Conservation (phyloP, 192 early-diverging fungal genomes). For the Kickxella alabastrina region DNA sequence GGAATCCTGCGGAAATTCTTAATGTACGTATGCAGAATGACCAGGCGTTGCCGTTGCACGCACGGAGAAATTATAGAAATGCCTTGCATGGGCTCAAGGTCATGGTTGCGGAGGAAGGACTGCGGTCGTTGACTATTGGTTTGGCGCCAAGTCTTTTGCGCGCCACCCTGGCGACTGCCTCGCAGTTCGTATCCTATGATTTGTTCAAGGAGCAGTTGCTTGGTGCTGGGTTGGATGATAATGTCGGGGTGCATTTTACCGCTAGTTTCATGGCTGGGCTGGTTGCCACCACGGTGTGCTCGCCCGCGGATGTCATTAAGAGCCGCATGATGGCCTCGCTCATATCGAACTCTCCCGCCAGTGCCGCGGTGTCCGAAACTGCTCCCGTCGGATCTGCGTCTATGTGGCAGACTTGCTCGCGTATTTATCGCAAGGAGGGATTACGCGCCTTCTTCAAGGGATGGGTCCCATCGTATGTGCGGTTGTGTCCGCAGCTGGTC, state of each 20-base stretch:
- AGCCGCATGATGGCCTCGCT: slow-evolving; percentile 71
- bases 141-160: slow-evolving; percentile 84
- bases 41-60: slow-evolving; percentile 56
- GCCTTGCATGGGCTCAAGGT: slow-evolving; percentile 62
- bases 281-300: slow-evolving; percentile 73
- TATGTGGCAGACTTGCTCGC: slow-evolving; percentile 20
- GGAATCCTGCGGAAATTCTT: slow-evolving; percentile 75
- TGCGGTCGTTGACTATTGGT: slow-evolving; percentile 74
- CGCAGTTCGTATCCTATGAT: slow-evolving; percentile 77
- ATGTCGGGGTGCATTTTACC: slow-evolving; percentile 62
- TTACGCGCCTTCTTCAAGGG: slow-evolving; percentile 72
- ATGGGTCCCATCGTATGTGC: slow-evolving; percentile 75
- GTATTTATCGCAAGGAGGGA: slow-evolving; percentile 63
- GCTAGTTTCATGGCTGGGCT: slow-evolving; percentile 71
- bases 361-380: slow-evolving; percentile 30
- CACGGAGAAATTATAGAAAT: slow-evolving; percentile 68
- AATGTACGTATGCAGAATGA: slow-evolving; percentile 85
- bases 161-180: slow-evolving; percentile 76
- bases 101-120: slow-evolving; percentile 73
- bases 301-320: slow-evolving; percentile 78
- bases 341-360: slow-evolving; percentile 6
- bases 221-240: slow-evolving; percentile 56
- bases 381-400: slow-evolving; percentile 9
- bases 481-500: slow-evolving; percentile 78
- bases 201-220: slow-evolving; percentile 65